These are phyloP conservation scores for Cyclotella kingstonii DNA, from an alignment of 108 stramenopile species.

Conservation along the genomic window DNA sequence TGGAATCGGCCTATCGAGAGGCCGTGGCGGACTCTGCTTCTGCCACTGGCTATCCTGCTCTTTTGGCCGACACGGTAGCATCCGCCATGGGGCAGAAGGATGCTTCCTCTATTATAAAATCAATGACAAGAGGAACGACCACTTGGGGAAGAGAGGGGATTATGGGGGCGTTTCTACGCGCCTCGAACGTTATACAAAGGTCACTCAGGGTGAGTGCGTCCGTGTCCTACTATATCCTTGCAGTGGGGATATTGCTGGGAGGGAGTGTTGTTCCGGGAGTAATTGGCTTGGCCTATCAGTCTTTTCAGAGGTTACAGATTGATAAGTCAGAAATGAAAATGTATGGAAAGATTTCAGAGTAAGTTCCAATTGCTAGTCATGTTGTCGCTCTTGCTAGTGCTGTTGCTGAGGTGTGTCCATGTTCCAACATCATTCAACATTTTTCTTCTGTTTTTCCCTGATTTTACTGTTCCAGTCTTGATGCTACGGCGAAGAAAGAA, in stretches of 20 bases:
- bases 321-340: conserved; percentile 51
- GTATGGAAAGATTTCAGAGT: conserved; percentile 51
- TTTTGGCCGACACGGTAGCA: conserved; percentile 34
- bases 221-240: conserved; percentile 40
- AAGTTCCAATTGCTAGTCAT: conserved; percentile 18
- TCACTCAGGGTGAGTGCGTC: conserved; percentile 9
- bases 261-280: conserved; percentile 24
- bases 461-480: conserved; percentile 8
- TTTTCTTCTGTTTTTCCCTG: background rate
- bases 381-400: background rate
- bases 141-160: conserved; percentile 15
- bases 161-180: conserved; percentile 13
- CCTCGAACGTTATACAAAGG: conserved; percentile 29
- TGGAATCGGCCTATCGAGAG: conserved; percentile 79
- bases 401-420: background rate
- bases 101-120: conserved; percentile 1
- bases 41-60: conserved; percentile 20
- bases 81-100: conserved; percentile 28
- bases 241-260: conserved; percentile 19
- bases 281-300: conserved; percentile 36
- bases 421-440: background rate
- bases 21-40: conserved; percentile 36
- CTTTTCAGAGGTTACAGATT: conserved; percentile 40
- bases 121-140: background rate
- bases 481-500: conserved; percentile 26